Percentiles rank a stretch among this genome's conserved stretches.
Conservation (phyloP, 495 filamentous ascomycete genomes). For the Podospora comata region DNA sequence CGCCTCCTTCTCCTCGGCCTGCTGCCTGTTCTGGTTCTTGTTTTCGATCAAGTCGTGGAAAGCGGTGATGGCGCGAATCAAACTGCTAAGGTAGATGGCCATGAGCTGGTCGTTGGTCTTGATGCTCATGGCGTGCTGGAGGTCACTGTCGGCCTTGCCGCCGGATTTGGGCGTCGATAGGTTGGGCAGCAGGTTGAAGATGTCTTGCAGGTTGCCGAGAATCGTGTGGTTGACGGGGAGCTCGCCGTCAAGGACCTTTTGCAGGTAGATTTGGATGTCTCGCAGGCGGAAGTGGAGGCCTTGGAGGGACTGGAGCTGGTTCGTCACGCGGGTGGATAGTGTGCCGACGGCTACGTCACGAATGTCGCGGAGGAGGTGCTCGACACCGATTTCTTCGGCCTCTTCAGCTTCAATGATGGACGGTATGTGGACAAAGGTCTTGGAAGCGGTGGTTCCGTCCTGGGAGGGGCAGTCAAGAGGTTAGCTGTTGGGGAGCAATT, state of each 20-base stretch:
- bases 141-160: constrained; percentile 63
- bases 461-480: constrained; percentile 34
- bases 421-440: constrained; percentile 98
- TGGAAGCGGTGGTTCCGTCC: constrained; percentile 96
- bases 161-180: constrained; percentile 71
- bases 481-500: background rate
- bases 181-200: constrained; percentile 98
- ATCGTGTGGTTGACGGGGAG: constrained; percentile 97
- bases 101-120: constrained; percentile 99
- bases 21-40: constrained; percentile 98
- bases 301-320: constrained; percentile 95
- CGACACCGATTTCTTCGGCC: constrained; percentile 97
- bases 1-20: constrained; percentile 89
- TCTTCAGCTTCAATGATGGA: constrained; percentile 99
- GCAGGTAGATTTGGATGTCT: constrained; percentile 91
- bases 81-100: constrained; percentile 91
- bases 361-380: constrained; percentile 96
- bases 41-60: constrained; percentile 99
- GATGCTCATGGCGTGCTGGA: constrained; percentile 91
- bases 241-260: constrained; percentile 89
- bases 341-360: constrained; percentile 97
- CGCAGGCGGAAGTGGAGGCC: constrained; percentile 92
- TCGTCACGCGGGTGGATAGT: constrained; percentile 95
- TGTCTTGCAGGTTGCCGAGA: constrained; percentile 94
- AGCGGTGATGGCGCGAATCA: constrained; percentile 96